Conservation (phyloP, 495 filamentous ascomycete species). For the Aspergillus saccharolyticus region DNA sequence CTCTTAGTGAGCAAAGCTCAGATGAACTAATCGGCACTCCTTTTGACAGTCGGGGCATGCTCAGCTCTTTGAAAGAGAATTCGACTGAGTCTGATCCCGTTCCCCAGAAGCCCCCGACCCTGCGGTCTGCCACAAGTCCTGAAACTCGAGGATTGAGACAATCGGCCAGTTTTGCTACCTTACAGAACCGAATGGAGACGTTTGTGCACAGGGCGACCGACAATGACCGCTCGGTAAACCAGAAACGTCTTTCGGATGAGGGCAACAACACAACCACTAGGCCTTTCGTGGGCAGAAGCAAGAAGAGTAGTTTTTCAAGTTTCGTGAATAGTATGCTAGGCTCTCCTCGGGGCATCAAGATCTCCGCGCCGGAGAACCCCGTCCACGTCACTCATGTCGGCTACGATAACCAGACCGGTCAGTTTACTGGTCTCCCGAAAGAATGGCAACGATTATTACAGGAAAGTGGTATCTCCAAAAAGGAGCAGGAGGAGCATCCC, state of each 20-base stretch:
- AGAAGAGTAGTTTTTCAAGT: slow-evolving; percentile 91
- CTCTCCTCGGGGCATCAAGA: slow-evolving; percentile 82
- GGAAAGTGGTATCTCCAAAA: slow-evolving; percentile 93
- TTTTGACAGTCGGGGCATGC: slow-evolving; percentile 64
- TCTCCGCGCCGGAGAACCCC: slow-evolving; percentile 93
- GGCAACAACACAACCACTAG: slow-evolving; percentile 51
- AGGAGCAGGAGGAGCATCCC: slow-evolving; percentile 91
- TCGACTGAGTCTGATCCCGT: slow-evolving; percentile 45
- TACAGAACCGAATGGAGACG: slow-evolving; percentile 56
- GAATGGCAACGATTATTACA: slow-evolving; percentile 96
- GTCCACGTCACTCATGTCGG: slow-evolving; percentile 98
- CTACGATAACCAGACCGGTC: slow-evolving; percentile 92
- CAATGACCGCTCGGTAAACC: slow-evolving; percentile 42
- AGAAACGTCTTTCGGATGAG: slow-evolving; percentile 87
- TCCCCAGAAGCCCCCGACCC: slow-evolving; percentile 42
- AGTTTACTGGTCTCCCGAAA: slow-evolving; percentile 94
- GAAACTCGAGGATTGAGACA: slow-evolving; percentile 63
- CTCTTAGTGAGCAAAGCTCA: slow-evolving; percentile 57
- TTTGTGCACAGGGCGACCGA: slow-evolving; percentile 29
- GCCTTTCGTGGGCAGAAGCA: slow-evolving; percentile 56
- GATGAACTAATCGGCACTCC: slow-evolving; percentile 69
- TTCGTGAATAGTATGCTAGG: slow-evolving; percentile 92
- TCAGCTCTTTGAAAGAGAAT: slow-evolving; percentile 59
- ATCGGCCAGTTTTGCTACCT: slow-evolving; percentile 71
- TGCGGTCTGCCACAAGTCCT: slow-evolving; percentile 54